Evolutionary conservation across 78 protist genomes (phyloP), one percentile per base, ranked within the genome.

Genomic region (Dictyostelium citrinum): DNA sequence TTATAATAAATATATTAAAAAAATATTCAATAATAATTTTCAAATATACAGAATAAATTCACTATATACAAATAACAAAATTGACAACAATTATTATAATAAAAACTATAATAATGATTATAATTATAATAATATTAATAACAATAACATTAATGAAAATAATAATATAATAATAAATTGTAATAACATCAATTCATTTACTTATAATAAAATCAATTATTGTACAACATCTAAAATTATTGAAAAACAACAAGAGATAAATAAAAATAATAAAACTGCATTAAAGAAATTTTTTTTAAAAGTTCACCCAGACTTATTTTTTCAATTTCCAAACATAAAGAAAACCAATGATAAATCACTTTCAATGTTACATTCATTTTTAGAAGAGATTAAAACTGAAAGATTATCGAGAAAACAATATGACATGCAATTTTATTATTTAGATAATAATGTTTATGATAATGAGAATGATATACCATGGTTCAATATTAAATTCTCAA

Each of bases 281-380:
- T 75, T 75, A 33, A 84, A 75, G 24, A 71, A 84, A 67, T 84
- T 84, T 35, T 75, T 84, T 75, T 39, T 75, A 22, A 71, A 84
- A 41, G 82, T 84, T 31, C 91, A 84, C 7, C 91, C 82, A 35
- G 83, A 75, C 41, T 27, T 75, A 14, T 75, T 75, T 27, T 84
- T 46, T 71, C 91, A 84, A 58, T 75, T 72, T 84, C 82, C 82
- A 11, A 75, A 84, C 6, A 5, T 84, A 22, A 84, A 84, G 37
- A 84, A 84, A n/a, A 78, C 16, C 5, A 78, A 78, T 46, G 82
- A 84, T 84, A 20, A 75, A 58, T 84, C 91, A 39, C 41, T 75
- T 14, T 27, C 75, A 75, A 7, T 22, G 22, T 77, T 86, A 43
- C 84, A 77, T 12, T 37, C 55, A 22, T 86, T 86, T 22, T 43